These are phyloP conservation scores for Yamadazyma insecticola DNA, from an alignment of 805 yeast species.

Conservation along the genomic window DNA sequence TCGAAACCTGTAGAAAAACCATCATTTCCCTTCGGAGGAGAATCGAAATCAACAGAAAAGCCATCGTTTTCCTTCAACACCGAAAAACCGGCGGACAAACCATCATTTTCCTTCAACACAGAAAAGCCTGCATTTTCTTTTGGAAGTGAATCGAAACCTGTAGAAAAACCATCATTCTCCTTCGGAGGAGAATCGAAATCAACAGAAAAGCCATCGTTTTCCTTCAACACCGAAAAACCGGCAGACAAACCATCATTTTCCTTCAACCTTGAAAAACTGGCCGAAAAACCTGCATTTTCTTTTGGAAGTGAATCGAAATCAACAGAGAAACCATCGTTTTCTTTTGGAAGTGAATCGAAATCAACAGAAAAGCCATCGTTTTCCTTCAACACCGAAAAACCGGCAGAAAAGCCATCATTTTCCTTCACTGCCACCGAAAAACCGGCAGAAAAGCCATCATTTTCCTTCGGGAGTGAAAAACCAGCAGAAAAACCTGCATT, in stretches of 20 bases:
- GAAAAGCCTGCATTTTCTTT: slow-evolving; percentile 11
- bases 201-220: slow-evolving; percentile 2
- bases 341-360: slow-evolving; percentile 11
- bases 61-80: slow-evolving; percentile 6
- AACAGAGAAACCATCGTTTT: slow-evolving; percentile 14
- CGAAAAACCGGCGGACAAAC: slow-evolving; percentile 1
- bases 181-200: slow-evolving; percentile 4
- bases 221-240: background rate
- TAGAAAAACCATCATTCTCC: slow-evolving; percentile 5
- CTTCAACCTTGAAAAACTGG: slow-evolving; percentile 5
- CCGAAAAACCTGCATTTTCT: slow-evolving; percentile 17
- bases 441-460: slow-evolving; percentile 7
- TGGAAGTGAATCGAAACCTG: slow-evolving; percentile 9
- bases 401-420: slow-evolving; percentile 19
- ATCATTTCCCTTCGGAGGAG: slow-evolving; percentile 10
- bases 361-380: background rate
- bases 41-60: slow-evolving; percentile 2
- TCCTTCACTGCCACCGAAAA: slow-evolving; percentile 13
- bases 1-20: no score
- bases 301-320: slow-evolving; percentile 10
- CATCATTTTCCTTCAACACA: background rate
- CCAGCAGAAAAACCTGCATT: slow-evolving; percentile 24
- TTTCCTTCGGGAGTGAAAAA: slow-evolving; percentile 15
- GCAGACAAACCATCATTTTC: slow-evolving; percentile 11
- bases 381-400: slow-evolving; percentile 10